Percentiles rank a stretch among this genome's conserved stretches.
phyloP scores from a whole-genome alignment of 768 basidiomycete species.

The Neoboletus magnificus region DNA sequence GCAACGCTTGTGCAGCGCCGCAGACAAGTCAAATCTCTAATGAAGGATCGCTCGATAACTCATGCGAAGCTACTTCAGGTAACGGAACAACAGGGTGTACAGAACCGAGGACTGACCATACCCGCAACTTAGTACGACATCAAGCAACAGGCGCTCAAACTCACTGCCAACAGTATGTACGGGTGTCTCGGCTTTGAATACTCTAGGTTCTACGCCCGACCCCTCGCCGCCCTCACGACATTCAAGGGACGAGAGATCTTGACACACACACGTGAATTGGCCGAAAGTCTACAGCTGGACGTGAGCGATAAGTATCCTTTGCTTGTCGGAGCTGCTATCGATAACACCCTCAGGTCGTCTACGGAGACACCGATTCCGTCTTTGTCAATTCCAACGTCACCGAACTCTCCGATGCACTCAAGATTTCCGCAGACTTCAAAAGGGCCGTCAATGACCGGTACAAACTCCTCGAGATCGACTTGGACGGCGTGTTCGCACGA shows the following conservation, averaged over 20 bases:
- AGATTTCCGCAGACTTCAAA: conserved; percentile 91
- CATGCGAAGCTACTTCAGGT: conserved; percentile 84
- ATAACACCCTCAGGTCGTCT: conserved; percentile 63
- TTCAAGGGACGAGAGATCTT: conserved; percentile 97
- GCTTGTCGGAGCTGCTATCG: neutral
- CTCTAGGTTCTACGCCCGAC: conserved; percentile 93
- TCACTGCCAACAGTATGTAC: conserved; percentile 99
- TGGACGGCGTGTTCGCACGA: conserved; percentile 91
- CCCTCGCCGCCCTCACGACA: conserved; percentile 95
- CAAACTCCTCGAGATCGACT: conserved; percentile 92
- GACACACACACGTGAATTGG: conserved; percentile 88
- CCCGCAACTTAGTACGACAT: conserved; percentile 74
- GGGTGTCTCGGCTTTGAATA: conserved; percentile 98
- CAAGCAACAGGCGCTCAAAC: conserved; percentile 93
- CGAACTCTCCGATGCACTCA: conserved; percentile 83
- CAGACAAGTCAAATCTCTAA: conserved; percentile 84
- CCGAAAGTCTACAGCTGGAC: conserved; percentile 85
- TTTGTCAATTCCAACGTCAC: conserved; percentile 96
- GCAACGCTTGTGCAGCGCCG: conserved; percentile 93
- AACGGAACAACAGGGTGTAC: conserved; percentile 7
- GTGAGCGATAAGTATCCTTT: conserved; percentile 45
- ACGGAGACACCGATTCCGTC: conserved; percentile 77
- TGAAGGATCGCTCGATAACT: conserved; percentile 81
- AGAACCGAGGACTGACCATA: neutral
- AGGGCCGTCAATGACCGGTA: conserved; percentile 96